Conservation (phyloP, 805 yeast species). For the Lipomyces kockii region DNA sequence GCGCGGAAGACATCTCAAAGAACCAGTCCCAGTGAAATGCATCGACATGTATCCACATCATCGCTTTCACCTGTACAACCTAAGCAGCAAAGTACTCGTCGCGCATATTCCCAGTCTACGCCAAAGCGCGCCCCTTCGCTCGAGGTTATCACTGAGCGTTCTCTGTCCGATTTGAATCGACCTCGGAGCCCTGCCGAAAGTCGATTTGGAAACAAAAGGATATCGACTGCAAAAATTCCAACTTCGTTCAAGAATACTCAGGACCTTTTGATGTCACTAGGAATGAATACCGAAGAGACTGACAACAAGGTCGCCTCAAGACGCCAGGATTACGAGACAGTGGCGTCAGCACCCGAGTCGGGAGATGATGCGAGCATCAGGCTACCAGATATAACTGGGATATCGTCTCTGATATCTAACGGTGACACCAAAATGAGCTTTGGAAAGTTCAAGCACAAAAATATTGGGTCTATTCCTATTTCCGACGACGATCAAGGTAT, state of each 20-base stretch:
- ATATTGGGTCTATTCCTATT: conserved; percentile 30
- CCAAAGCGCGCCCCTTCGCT: conserved; percentile 4
- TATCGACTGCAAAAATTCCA: conserved; percentile 12
- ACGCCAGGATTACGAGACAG: not conserved
- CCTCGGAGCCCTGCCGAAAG: conserved; percentile 16
- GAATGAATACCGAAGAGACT: conserved; percentile 11
- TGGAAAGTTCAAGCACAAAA: conserved; percentile 13
- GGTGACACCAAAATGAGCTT: conserved; percentile 14
- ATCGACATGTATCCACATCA: not conserved
- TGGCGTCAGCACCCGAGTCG: not conserved
- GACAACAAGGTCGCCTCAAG: not conserved
- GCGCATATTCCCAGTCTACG: not conserved
- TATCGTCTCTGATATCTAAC: conserved; percentile 26
- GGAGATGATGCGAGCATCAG: conserved; percentile 5
- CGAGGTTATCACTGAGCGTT: conserved; percentile 15
- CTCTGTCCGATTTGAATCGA: conserved; percentile 20
- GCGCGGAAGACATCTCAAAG: conserved; percentile 21
- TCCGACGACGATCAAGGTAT: conserved; percentile 35
- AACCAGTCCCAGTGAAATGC: conserved; percentile 5
- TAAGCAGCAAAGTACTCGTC: conserved; percentile 5
- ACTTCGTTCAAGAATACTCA: conserved; percentile 23
- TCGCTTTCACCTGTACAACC: not conserved
- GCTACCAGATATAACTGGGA: conserved; percentile 35
- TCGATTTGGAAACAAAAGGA: conserved; percentile 6
- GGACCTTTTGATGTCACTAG: conserved; percentile 25